Base-by-base conservation (phyloP, 257 asterid genomes). In the Petrea volubilis region DNA sequence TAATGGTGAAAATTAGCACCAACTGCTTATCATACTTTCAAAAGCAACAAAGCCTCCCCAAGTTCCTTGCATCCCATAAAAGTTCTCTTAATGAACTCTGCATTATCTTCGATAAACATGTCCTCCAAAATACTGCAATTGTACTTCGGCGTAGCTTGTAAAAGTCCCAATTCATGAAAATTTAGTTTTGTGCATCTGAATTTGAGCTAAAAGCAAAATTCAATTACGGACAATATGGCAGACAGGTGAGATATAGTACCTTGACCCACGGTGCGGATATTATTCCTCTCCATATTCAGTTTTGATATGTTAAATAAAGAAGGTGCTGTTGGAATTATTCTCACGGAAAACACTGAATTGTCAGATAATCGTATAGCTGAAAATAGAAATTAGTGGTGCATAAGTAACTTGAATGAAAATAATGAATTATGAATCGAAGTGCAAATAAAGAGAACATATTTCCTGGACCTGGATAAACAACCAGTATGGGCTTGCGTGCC, bases 51-150 rank as follows among this genome's bases (percentile, higher is more conserved):
- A 64, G 98, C 98, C 73, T 92, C 96, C 49, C 83, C 70, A 78
- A 95, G 75, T 82, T 88, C 96, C 83, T 86, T 88, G 87, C 91
- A 68, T 68, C 87, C 99, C 46, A 49, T 59, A 76, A 95, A 86
- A 64, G 83, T 83, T 67, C 74, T 85, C 68, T 74, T 85, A 34
- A 95, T 73, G 80, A 84, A 78, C 72, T 82, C 88, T 34, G 86
- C 86, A 82, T 89, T 89, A 59, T 88, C 96, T 80, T 92, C 99
- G 36, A 92, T 85, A 78, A 80, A 80, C 96, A 95, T 83, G 87
- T 95, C 99, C 91, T 95, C 98, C 81, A 95, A 69, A 76, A 95
- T 95, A 69, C 99, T 95, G 68, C 79, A 82, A 79, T 92, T 95
- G 81, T 95, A 95, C 78, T 67, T 82, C 6, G 93, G 96, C 33